Evolutionary conservation across 805 yeast genomes (phyloP).

Genomic region (Candida hungchunana): DNA sequence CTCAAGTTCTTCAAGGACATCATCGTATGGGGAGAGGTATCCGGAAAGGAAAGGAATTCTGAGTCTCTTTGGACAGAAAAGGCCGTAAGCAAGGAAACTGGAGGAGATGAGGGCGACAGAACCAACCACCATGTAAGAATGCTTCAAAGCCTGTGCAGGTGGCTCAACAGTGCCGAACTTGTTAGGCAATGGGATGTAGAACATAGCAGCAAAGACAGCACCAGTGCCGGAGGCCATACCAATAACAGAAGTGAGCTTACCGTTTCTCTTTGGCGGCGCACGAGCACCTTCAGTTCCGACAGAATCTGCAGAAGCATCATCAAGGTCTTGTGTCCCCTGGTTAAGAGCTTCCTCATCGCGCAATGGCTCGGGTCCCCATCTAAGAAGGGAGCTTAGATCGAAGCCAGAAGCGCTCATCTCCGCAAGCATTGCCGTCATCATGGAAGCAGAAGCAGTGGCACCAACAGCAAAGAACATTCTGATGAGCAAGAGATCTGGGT

Average conservation of each 20-base stretch:
- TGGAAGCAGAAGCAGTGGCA: slow-evolving; percentile 47
- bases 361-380: slow-evolving; percentile 9
- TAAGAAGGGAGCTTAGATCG: slow-evolving; percentile 21
- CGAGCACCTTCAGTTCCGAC: slow-evolving; percentile 6
- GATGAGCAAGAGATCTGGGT: slow-evolving; percentile 47
- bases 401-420: slow-evolving; percentile 49
- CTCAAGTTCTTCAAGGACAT: slow-evolving; percentile 30
- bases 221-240: slow-evolving; percentile 65
- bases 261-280: slow-evolving; percentile 34
- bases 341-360: slow-evolving; percentile 7
- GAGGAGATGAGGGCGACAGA: slow-evolving; percentile 36
- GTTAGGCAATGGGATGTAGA: slow-evolving; percentile 54
- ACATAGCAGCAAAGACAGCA: slow-evolving; percentile 57
- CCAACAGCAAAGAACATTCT: slow-evolving; percentile 61
- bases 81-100: slow-evolving; percentile 34
- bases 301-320: slow-evolving; percentile 6
- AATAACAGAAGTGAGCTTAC: slow-evolving; percentile 54
- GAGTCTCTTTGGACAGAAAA: slow-evolving; percentile 41
- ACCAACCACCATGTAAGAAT: slow-evolving; percentile 49
- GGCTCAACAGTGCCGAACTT: slow-evolving; percentile 36
- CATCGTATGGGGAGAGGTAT: slow-evolving; percentile 28
- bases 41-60: slow-evolving; percentile 25
- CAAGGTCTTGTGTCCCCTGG: not conserved
- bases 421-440: slow-evolving; percentile 57
- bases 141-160: slow-evolving; percentile 42